Evolutionary conservation across 2,329 filamentous ascomycete species (phyloP).

Genomic region (Fusarium sp.): DNA sequence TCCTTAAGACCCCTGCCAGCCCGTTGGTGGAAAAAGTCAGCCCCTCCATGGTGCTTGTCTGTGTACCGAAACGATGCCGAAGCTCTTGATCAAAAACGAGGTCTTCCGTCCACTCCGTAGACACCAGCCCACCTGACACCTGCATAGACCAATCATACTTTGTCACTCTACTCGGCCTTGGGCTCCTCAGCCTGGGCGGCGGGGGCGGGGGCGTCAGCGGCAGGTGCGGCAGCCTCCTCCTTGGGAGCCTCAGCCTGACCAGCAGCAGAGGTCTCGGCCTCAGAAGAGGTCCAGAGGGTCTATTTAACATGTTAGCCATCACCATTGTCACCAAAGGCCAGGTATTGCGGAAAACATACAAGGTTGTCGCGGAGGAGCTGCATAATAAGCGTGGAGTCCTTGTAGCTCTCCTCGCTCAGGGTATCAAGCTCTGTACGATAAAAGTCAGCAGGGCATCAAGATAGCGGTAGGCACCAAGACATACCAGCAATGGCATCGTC

Average conservation of each 20-base stretch:
- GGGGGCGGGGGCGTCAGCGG: slow-evolving; percentile 68
- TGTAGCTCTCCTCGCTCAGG: slow-evolving; percentile 98
- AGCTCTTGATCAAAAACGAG: slow-evolving; percentile 63
- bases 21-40: slow-evolving; percentile 52
- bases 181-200: slow-evolving; percentile 67
- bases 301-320: slow-evolving; percentile 55
- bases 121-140: slow-evolving; percentile 68
- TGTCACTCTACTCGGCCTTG: slow-evolving; percentile 72
- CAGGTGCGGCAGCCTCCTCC: slow-evolving; percentile 62
- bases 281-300: slow-evolving; percentile 99
- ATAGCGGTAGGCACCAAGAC: background rate
- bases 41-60: slow-evolving; percentile 54
- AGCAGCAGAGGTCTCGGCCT: slow-evolving; percentile 83
- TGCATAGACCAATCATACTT: slow-evolving; percentile 45
- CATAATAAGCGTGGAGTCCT: slow-evolving; percentile 99
- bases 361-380: slow-evolving; percentile 97
- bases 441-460: slow-evolving; percentile 2
- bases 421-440: slow-evolving; percentile 84
- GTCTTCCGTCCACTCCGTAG: slow-evolving; percentile 72
- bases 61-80: slow-evolving; percentile 62
- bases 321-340: too few relatives aligned
- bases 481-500: slow-evolving; percentile 92
- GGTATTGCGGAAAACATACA: slow-evolving; percentile 62
- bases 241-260: slow-evolving; percentile 62
- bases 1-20: slow-evolving; percentile 55